These are phyloP conservation scores for Zangia roseola DNA, from an alignment of 768 basidiomycete species.

Conservation along the genomic window DNA sequence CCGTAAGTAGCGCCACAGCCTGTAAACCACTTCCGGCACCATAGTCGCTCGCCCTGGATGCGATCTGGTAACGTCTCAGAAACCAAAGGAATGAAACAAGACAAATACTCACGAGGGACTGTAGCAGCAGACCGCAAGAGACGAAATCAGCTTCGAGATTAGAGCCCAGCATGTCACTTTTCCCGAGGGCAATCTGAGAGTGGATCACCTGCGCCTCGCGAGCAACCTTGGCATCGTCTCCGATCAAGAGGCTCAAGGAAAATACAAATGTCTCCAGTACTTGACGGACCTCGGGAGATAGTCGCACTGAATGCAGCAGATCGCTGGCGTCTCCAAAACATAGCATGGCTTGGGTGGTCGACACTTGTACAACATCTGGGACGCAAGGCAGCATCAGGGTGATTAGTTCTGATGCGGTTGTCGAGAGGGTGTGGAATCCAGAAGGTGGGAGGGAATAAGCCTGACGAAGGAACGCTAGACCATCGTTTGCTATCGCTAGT, in stretches of 20 bases:
- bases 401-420: constrained; percentile 63
- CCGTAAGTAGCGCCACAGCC: constrained; percentile 53
- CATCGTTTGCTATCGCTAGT: constrained; percentile 58
- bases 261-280: constrained; percentile 59
- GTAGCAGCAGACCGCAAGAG: constrained; percentile 59
- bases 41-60: constrained; percentile 55
- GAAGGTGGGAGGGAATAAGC: constrained; percentile 52
- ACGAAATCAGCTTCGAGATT: constrained; percentile 65
- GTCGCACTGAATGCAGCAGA: constrained; percentile 50
- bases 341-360: constrained; percentile 57
- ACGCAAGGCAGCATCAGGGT: constrained; percentile 60
- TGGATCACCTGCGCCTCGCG: constrained; percentile 73
- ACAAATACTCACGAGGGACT: constrained; percentile 51
- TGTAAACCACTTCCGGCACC: constrained; percentile 59
- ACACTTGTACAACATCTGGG: constrained; percentile 58
- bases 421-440: constrained; percentile 52
- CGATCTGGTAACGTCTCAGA: constrained; percentile 42
- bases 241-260: constrained; percentile 57
- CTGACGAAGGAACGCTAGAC: constrained; percentile 55
- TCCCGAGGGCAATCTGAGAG: constrained; percentile 57
- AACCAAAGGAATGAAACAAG: neutral
- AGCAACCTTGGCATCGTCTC: constrained; percentile 69
- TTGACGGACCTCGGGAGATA: constrained; percentile 52
- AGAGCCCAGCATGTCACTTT: constrained; percentile 53
- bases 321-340: constrained; percentile 50